Base-by-base conservation (phyloP, 192 early-diverging fungal genomes). In the Backusella macrospora region DNA sequence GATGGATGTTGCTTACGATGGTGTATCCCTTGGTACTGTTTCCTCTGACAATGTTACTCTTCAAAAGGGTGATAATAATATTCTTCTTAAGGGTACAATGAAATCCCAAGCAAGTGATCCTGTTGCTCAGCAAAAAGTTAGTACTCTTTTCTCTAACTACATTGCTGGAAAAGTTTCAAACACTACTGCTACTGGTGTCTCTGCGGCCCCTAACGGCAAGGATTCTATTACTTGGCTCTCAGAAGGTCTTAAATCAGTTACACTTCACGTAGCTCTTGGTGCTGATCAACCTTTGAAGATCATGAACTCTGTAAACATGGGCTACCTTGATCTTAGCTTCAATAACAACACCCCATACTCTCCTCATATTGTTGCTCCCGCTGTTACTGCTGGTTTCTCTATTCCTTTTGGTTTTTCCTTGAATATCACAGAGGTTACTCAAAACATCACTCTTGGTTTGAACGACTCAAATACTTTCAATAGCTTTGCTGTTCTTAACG, bases 371-470 rank as follows among this genome's bases (percentile, higher is more conserved):
- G 73, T 77, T 55, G 81, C 86, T 48, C 73, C 82, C 10, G 62
- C 64, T 12, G 81, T 90, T 13, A 71, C 75, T 34, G 87, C 86
- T 46, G 78, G 73, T 3, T 86, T 86, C 64, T 47, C 76, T 37
- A 84, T 91, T 70, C 90, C 90, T 49, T 91, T 91, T 72, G 86
- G 85, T 47, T 91, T 91, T 73, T 52, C 82, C 21, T 65, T 90
- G 42, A 83, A 79, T 37, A 83, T 90, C 47, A 84, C 83, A 40
- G 76, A 86, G 64, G 83, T 88, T 42, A 79, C 82, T 38, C 84
- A 86, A 71, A 81, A 80, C 45, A 85, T 88, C 64, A 84, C 82
- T 48, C 74, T 88, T 45, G 69, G 65, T 37, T 74, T 67, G 3
- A 59, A 69, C 59, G 13, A 70, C 14, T 74, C 68, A 21, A 73